Evolutionary conservation across 345 rosid species (phyloP).

Genomic region (Aquilaria sinensis): DNA sequence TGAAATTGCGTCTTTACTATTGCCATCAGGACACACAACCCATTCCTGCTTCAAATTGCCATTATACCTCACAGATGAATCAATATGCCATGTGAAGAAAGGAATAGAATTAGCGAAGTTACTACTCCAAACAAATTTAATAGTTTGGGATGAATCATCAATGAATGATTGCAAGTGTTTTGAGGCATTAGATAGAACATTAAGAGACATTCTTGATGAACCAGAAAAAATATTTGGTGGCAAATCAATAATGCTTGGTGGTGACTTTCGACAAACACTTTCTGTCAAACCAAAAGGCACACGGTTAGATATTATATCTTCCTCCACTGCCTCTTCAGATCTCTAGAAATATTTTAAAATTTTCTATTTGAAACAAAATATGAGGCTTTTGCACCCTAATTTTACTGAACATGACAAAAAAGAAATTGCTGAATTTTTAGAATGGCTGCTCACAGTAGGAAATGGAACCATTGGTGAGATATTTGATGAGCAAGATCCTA

Average conservation of each 20-base stretch:
- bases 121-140: background rate
- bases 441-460: background rate
- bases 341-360: background rate
- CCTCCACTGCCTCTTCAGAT: background rate
- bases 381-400: background rate
- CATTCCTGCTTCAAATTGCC: constrained; percentile 11
- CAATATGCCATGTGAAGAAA: constrained; percentile 4
- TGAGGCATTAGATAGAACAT: background rate
- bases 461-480: background rate
- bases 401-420: background rate
- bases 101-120: background rate
- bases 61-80: background rate
- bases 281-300: background rate
- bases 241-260: background rate
- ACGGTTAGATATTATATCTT: background rate
- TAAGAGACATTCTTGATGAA: background rate
- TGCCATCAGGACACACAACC: background rate
- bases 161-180: constrained; percentile 7
- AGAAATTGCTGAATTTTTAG: background rate
- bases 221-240: background rate
- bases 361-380: background rate
- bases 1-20: background rate
- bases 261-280: background rate
- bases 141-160: constrained; percentile 12
- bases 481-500: too few relatives aligned